These are phyloP conservation scores for Xylaria longipes DNA, from an alignment of 495 filamentous ascomycete genomes.

Conservation along the genomic window DNA sequence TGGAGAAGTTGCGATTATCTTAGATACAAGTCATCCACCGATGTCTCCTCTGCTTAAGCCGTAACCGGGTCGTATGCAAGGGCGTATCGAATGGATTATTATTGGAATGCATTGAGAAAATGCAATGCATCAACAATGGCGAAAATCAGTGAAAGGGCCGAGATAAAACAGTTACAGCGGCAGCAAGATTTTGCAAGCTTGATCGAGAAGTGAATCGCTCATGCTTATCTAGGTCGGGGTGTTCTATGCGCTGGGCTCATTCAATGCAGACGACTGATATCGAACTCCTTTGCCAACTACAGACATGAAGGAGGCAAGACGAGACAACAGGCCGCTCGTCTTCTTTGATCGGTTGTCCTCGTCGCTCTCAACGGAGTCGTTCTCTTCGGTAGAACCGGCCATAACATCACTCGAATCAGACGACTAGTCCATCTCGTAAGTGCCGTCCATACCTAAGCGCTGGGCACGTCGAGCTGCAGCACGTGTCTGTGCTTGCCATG, in stretches of 20 bases:
- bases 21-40: not conserved
- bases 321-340: not conserved
- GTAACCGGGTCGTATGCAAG: not conserved
- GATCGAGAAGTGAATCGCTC: not conserved
- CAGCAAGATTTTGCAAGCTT: constrained; percentile 9
- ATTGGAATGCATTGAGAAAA: not conserved
- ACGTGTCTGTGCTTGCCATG: constrained; percentile 5
- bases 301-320: not conserved
- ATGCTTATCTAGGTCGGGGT: not conserved
- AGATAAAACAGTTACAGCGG: not conserved
- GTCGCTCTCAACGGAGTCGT: not conserved
- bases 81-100: not conserved
- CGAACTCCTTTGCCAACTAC: not conserved
- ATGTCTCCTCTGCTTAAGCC: not conserved
- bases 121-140: too few relatives aligned
- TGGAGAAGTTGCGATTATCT: too few relatives aligned
- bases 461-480: not conserved
- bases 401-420: not conserved
- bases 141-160: too few relatives aligned
- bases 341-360: not conserved
- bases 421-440: not conserved
- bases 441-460: not conserved
- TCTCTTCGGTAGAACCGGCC: not conserved
- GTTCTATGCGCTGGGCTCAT: not conserved
- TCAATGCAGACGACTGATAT: not conserved